These are phyloP conservation scores for Phytopythium sindhum DNA, from an alignment of 352 stramenopile species.

Conservation along the genomic window DNA sequence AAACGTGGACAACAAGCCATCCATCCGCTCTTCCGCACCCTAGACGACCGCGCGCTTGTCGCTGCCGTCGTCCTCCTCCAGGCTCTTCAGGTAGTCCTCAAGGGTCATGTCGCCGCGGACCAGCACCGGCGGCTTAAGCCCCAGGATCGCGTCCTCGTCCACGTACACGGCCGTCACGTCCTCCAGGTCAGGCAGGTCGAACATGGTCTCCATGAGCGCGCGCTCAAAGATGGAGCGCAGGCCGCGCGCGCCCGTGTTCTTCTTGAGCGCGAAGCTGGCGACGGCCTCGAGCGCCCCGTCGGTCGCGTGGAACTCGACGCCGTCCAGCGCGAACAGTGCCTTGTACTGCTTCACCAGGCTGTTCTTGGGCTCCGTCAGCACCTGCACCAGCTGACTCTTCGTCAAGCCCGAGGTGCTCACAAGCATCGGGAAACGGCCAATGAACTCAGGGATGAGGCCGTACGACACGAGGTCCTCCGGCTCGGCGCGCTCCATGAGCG, in stretches of 20 bases:
- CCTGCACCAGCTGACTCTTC: slow-evolving; percentile 91
- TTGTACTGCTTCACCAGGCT: slow-evolving; percentile 97
- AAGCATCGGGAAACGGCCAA: slow-evolving; percentile 97
- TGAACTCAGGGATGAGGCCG: slow-evolving; percentile 98
- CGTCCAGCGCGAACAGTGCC: slow-evolving; percentile 94
- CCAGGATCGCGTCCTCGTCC: slow-evolving; percentile 90
- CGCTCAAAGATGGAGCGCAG: slow-evolving; percentile 94
- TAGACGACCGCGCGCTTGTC: slow-evolving; percentile 58
- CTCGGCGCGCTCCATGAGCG: slow-evolving; percentile 92
- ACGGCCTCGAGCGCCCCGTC: slow-evolving; percentile 94
- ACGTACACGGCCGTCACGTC: slow-evolving; percentile 94
- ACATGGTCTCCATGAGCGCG: slow-evolving; percentile 96
- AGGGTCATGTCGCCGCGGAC: slow-evolving; percentile 69
- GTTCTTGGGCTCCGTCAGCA: slow-evolving; percentile 97
- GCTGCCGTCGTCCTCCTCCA: slow-evolving; percentile 54
- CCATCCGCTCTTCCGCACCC: background rate
- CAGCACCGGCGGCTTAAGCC: slow-evolving; percentile 88
- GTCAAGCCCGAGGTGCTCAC: slow-evolving; percentile 92
- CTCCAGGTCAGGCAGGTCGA: slow-evolving; percentile 91
- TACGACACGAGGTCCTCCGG: slow-evolving; percentile 96
- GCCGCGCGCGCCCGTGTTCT: slow-evolving; percentile 95
- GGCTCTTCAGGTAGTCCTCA: slow-evolving; percentile 69
- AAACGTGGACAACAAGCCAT: background rate
- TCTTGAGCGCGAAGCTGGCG: slow-evolving; percentile 88
- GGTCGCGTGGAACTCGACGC: slow-evolving; percentile 96